phyloP scores from a whole-genome alignment of 805 yeast species.

The Zygosaccharomyces lentus region DNA sequence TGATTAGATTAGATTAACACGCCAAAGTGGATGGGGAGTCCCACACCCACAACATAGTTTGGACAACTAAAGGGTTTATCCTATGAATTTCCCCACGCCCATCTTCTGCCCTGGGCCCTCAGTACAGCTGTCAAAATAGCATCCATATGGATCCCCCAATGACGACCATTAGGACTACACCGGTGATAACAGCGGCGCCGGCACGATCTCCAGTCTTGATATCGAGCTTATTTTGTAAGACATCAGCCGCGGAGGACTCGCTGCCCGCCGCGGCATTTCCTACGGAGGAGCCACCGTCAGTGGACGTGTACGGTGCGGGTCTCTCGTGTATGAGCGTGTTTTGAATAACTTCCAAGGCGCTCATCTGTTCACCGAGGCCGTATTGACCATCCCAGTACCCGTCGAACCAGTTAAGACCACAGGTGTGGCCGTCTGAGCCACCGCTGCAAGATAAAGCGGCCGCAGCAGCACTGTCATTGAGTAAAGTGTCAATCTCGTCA shows the following conservation, averaged over 20 bases:
- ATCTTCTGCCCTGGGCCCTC: neutral
- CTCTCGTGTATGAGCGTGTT: constrained; percentile 42
- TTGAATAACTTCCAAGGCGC: constrained; percentile 62
- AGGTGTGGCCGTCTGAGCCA: constrained; percentile 69
- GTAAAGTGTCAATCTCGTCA: constrained; percentile 39
- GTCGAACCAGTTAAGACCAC: constrained; percentile 65
- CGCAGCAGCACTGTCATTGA: constrained; percentile 53
- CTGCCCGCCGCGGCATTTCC: constrained; percentile 55
- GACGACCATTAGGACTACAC: constrained; percentile 56
- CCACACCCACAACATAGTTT: neutral
- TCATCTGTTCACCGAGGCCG: constrained; percentile 79
- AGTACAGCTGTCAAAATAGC: constrained; percentile 40
- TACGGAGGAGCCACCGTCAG: constrained; percentile 50
- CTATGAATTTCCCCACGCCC: too few relatives aligned
- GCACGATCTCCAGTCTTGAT: constrained; percentile 67
- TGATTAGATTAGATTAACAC: neutral
- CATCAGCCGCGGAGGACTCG: constrained; percentile 38
- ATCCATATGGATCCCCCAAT: constrained; percentile 78
- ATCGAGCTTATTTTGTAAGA: constrained; percentile 36
- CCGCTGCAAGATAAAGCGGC: constrained; percentile 72
- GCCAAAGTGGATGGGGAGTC: neutral
- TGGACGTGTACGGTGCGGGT: constrained; percentile 51
- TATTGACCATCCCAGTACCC: constrained; percentile 57
- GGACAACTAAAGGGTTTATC: too few relatives aligned
- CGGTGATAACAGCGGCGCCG: constrained; percentile 88